These are phyloP conservation scores for Fraxinus sp. DNA, from an alignment of 305 asterid genomes.

Conservation along the genomic window DNA sequence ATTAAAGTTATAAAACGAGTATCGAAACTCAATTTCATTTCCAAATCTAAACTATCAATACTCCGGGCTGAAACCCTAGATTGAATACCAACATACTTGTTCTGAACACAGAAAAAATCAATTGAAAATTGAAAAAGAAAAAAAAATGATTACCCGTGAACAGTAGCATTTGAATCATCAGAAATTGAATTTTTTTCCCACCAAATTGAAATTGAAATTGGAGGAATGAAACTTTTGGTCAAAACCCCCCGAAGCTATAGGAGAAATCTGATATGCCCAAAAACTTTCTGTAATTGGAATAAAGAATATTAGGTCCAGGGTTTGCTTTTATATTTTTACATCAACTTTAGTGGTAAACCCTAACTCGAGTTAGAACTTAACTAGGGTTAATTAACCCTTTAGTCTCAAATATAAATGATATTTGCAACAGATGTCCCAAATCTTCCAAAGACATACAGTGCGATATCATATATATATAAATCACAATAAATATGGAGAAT, in stretches of 20 bases:
- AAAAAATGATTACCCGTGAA: conserved; percentile 23
- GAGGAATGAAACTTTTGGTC: conserved; percentile 29
- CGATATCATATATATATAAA: neutral
- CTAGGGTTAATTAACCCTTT: neutral
- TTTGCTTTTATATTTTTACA: conserved; percentile 24
- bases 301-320: conserved; percentile 9
- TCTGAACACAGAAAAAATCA: neutral
- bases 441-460: neutral
- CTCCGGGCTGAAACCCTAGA: conserved; percentile 19
- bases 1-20: conserved; percentile 5
- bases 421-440: neutral
- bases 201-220: conserved; percentile 29
- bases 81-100: neutral
- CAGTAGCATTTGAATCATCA: conserved; percentile 19
- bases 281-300: conserved; percentile 20
- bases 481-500: neutral
- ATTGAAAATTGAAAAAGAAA: neutral
- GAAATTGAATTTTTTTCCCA: conserved; percentile 30
- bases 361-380: conserved; percentile 25
- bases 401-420: neutral
- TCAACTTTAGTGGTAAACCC: neutral
- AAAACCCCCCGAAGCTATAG: conserved; percentile 27
- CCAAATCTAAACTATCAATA: conserved; percentile 4
- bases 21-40: conserved; percentile 5
- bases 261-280: conserved; percentile 26